Base-by-base conservation (phyloP, 306 rosid genomes). In the Medicago arabica region DNA sequence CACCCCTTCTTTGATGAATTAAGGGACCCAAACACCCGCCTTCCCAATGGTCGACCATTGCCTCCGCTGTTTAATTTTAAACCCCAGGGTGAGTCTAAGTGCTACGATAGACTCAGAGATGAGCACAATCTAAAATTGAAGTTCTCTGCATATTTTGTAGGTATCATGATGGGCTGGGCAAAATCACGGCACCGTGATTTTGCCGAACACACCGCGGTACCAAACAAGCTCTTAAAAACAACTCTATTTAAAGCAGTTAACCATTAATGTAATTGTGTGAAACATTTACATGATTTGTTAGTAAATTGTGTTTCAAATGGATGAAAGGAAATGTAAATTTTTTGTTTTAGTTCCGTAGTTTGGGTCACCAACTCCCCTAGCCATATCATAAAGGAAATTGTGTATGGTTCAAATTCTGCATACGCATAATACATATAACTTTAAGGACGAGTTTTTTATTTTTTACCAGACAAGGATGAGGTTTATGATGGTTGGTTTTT, bases 1-100 rank as follows among this genome's bases (percentile, higher is more conserved):
- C 99, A 95, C 72, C 98, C 99, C 11, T 95, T 95, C 96, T 95
- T 95, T 69, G 99, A 95, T 83, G 99, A 95, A 83, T 75, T 95
- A 80, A 90, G 99, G 86, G 98, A 95, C 69, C 97, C 97, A 12
- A 90, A 78, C 79, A 89, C 97, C 28, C 97, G 98, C 74, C 99
- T 95, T 81, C 99, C 98, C 53, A 95, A 85, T 75, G 99, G 99
- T 72, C 97, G 99, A 44, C 99, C 99, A 72, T 96, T 95, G 71
- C 99, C 99, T 84, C 99, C 99, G 13, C 82, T 95, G 7, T 92
- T 95, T 77, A 95, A 95, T 80, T 95, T 95, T 67, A 95, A 95
- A 85, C 75, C 99, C 58, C 91, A 78, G 68, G 99, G 99, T 95
- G 75, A 81, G 88, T 72, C 38, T 46, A 40, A 61, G 50, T 62